Percentiles rank a stretch among this genome's conserved stretches.
Evolutionary conservation across 169 alveolate genomes (phyloP).

Genomic region (Cryptosporidium baileyi): DNA sequence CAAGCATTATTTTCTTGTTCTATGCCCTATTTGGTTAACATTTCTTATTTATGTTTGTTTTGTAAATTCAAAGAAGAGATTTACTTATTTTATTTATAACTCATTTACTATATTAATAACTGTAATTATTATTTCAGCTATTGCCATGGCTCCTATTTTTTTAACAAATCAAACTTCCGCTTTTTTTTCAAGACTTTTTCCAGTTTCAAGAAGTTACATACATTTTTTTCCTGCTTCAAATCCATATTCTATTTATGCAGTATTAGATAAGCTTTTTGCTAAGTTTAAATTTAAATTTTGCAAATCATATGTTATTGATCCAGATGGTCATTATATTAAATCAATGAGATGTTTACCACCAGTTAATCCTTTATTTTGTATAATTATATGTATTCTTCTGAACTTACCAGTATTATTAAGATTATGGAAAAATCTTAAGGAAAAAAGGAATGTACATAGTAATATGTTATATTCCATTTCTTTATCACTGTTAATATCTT

Average conservation of each 20-base stretch:
- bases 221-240: slow-evolving; percentile 81
- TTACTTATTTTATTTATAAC: background rate
- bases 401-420: slow-evolving; percentile 5
- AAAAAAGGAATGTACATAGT: background rate
- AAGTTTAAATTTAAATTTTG: background rate
- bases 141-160: slow-evolving; percentile 77
- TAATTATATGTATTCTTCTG: background rate
- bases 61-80: slow-evolving; percentile 67
- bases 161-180: slow-evolving; percentile 58
- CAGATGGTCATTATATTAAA: slow-evolving; percentile 42
- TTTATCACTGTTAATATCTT: slow-evolving; percentile 8
- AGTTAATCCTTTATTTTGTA: slow-evolving; percentile 21
- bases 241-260: slow-evolving; percentile 75
- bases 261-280: background rate
- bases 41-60: slow-evolving; percentile 63
- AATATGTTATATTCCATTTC: background rate
- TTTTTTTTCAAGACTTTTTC: slow-evolving; percentile 76
- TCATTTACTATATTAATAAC: background rate
- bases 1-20: slow-evolving; percentile 74
- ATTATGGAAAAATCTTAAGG: background rate
- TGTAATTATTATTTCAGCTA: slow-evolving; percentile 38
- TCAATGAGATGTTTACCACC: slow-evolving; percentile 54
- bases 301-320: background rate
- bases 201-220: slow-evolving; percentile 77
- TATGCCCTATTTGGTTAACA: slow-evolving; percentile 77